These are phyloP conservation scores for Botrytis medusae DNA, from an alignment of 2,329 filamentous ascomycete genomes.

Conservation along the genomic window DNA sequence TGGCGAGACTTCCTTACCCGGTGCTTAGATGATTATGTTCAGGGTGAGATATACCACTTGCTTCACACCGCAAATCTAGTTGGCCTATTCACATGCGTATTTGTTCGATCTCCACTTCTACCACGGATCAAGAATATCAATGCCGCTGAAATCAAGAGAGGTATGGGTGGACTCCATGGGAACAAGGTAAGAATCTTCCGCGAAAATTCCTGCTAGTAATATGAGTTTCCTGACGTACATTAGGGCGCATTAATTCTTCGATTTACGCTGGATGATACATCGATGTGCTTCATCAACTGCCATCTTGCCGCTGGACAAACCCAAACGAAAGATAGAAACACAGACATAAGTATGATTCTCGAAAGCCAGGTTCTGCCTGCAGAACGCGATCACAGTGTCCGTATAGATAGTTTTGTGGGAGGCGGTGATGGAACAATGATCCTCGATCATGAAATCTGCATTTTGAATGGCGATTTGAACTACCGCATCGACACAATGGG, in stretches of 20 bases:
- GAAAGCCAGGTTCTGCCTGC: conserved; percentile 73
- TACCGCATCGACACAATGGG: conserved; percentile 98
- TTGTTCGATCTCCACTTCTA: conserved; percentile 79
- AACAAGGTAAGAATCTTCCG: conserved; percentile 66
- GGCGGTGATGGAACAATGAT: conserved; percentile 97
- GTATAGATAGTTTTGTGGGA: conserved; percentile 78
- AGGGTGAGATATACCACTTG: conserved; percentile 77
- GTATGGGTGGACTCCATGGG: conserved; percentile 91
- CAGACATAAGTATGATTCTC: conserved; percentile 86
- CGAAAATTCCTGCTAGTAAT: not conserved
- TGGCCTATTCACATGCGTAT: conserved; percentile 92
- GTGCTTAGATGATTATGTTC: conserved; percentile 80
- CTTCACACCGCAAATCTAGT: conserved; percentile 89
- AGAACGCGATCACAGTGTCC: conserved; percentile 64
- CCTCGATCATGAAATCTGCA: conserved; percentile 94
- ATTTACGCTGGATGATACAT: conserved; percentile 92
- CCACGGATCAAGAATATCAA: conserved; percentile 74
- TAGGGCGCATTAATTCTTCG: conserved; percentile 82
- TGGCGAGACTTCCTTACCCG: conserved; percentile 90
- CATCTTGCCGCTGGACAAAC: conserved; percentile 93
- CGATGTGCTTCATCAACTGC: conserved; percentile 94
- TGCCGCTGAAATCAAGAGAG: conserved; percentile 85
- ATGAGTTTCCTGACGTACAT: conserved; percentile 23
- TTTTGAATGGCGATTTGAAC: conserved; percentile 94
- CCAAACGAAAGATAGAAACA: conserved; percentile 86